Base-by-base conservation (phyloP, 495 filamentous ascomycete genomes). In the Penicillium cosmopolitanum region DNA sequence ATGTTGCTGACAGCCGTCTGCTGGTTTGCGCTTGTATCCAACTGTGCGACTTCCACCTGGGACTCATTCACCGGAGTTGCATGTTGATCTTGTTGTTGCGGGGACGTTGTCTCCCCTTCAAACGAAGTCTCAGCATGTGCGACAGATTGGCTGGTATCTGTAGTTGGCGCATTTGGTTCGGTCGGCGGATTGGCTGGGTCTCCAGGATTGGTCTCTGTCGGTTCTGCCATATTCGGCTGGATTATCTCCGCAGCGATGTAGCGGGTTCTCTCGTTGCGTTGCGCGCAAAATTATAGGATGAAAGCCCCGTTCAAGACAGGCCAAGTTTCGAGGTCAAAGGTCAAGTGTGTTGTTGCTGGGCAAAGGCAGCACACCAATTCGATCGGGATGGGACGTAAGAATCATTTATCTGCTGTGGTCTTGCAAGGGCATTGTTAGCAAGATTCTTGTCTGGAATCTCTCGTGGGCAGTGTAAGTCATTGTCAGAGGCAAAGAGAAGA, bases 161-260 rank as follows among this genome's bases (percentile, higher is more conserved):
- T 35, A 47, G 57, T 51, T 53, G 66, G 62, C 48, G 62, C 56
- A 66, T 68, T 60, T 50, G 60, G 50, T 42, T 71, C 70, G 12
- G 56, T 43, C 43, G 62, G 57, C 53, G 60, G 46, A 48, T 70
- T 66, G 52, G 67, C 64, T 52, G 68, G 53, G 36, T 75, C 73
- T 23, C 66, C 70, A 57, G 74, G 51, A 53, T 57, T 63, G 16
- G 70, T 60, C 33, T 77, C 74, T 56, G 66, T 63, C 15, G 70
- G 62, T 48, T 79, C 76, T 40, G 72, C 68, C 76, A 77, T 79
- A 42, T 68, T 53, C 48, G 46, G 15, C 40, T 55, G 15, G 40
- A 28, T n/a, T 6, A n/a, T 51, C 43, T 19, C 48, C 23, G 13
- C 36, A 12, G 16, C 16, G 35, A 25, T 33, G n/a, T 18, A 33